Conservation (phyloP, 1,284 basidiomycete species). For the Boletus sp. region DNA sequence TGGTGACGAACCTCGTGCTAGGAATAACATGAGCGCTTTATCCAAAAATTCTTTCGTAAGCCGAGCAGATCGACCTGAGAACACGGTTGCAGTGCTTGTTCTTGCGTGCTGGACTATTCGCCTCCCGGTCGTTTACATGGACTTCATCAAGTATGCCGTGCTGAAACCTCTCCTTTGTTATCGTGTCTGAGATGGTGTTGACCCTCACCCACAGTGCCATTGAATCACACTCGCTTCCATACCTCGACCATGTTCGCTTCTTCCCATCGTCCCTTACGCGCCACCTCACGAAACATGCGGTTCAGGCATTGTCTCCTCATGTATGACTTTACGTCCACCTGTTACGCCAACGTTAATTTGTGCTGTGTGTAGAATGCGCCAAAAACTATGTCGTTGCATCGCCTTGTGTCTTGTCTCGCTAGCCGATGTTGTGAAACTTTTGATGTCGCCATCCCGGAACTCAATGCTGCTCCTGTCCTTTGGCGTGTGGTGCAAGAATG, state of each 20-base stretch:
- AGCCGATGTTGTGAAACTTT: conserved; percentile 49
- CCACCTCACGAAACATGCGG: conserved; percentile 68
- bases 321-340: conserved; percentile 36
- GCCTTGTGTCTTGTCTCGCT: conserved; percentile 59
- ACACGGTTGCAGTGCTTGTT: conserved; percentile 63
- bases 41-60: conserved; percentile 21
- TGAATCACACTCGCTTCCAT: conserved; percentile 74
- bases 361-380: conserved; percentile 55
- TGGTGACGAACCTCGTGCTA: conserved; percentile 20
- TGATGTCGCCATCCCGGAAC: conserved; percentile 69
- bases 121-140: conserved; percentile 69
- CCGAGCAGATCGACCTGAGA: conserved; percentile 50
- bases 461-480: conserved; percentile 74
- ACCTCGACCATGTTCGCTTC: conserved; percentile 67
- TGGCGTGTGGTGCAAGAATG: conserved; percentile 69
- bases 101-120: conserved; percentile 76
- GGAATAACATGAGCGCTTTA: conserved; percentile 11
- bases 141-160: conserved; percentile 61
- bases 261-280: conserved; percentile 62
- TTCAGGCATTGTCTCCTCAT: conserved; percentile 62
- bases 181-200: conserved; percentile 2
- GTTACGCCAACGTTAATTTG: conserved; percentile 17
- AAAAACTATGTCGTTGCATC: conserved; percentile 52
- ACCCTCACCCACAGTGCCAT: conserved; percentile 49
- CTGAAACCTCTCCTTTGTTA: conserved; percentile 1